Conservation (phyloP, 306 rosid species). For the Lathyrus sativus region DNA sequence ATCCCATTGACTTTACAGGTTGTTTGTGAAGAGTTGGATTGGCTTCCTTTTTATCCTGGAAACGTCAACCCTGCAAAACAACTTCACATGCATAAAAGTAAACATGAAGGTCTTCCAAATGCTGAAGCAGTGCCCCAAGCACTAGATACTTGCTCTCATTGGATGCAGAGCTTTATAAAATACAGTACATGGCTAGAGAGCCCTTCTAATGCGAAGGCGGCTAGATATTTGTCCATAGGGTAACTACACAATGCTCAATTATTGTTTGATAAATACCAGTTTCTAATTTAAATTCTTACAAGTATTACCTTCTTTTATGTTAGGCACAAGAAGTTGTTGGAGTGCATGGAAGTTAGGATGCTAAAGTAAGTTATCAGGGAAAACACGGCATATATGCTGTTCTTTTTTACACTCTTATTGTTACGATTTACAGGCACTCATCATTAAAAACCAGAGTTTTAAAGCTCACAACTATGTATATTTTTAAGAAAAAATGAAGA, state of each 20-base stretch:
- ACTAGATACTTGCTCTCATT: constrained; percentile 82
- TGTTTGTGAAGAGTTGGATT: constrained; percentile 97
- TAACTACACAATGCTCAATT: constrained; percentile 4
- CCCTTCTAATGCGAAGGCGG: constrained; percentile 91
- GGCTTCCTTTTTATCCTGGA: constrained; percentile 94
- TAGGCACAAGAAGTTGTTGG: constrained; percentile 63
- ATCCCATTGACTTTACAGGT: constrained; percentile 57
- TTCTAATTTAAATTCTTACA: constrained; percentile 16
- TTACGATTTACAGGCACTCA: constrained; percentile 6
- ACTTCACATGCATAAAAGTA: constrained; percentile 60
- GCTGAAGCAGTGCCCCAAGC: constrained; percentile 74
- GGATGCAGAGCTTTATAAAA: constrained; percentile 95
- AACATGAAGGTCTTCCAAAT: constrained; percentile 80
- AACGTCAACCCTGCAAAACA: constrained; percentile 52
- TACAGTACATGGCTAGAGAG: constrained; percentile 87
- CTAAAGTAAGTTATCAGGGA: constrained; percentile 57
- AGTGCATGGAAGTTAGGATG: constrained; percentile 45
- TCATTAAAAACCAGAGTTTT: constrained; percentile 10
- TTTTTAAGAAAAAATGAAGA: neutral
- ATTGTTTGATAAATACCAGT: constrained; percentile 1
- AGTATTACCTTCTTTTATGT: constrained; percentile 4
- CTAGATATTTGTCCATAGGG: constrained; percentile 8
- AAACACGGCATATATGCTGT: constrained; percentile 21
- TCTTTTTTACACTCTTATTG: constrained; percentile 11
- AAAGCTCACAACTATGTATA: neutral